Evolutionary conservation across 352 stramenopile genomes (phyloP).

Genomic region (Globisporangium apiculatum): DNA sequence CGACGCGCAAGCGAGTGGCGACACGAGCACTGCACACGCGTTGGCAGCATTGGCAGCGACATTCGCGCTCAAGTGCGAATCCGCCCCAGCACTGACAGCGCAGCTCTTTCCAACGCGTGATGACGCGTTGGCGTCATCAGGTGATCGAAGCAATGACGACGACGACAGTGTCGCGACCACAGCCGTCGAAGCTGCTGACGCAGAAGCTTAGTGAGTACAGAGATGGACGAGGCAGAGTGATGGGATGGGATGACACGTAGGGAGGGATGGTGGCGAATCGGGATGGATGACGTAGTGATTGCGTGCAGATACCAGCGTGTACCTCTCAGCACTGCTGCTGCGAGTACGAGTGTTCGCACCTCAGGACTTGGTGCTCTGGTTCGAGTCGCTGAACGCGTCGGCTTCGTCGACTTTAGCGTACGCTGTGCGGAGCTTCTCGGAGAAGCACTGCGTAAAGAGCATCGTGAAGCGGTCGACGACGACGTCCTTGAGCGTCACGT

Average conservation of each 20-base stretch:
- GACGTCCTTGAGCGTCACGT: slow-evolving; percentile 66
- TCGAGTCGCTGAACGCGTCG: slow-evolving; percentile 24
- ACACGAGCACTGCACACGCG: background rate
- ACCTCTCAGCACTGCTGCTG: background rate
- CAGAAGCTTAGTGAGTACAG: no score
- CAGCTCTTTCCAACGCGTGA: no score
- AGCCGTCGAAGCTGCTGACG: no score
- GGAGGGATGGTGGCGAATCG: no score
- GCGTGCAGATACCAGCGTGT: no score
- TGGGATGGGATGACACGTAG: no score
- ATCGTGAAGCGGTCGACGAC: slow-evolving; percentile 55
- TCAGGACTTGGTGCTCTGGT: slow-evolving; percentile 16
- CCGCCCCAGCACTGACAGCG: slow-evolving; percentile 7
- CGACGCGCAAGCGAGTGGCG: background rate
- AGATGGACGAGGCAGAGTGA: no score
- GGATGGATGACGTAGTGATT: no score
- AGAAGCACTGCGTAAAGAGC: slow-evolving; percentile 75
- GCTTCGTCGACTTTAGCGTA: slow-evolving; percentile 62
- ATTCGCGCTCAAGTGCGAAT: slow-evolving; percentile 50
- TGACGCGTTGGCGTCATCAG: no score
- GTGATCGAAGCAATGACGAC: no score
- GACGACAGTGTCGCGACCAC: no score
- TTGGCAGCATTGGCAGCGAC: slow-evolving; percentile 3
- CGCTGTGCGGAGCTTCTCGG: slow-evolving; percentile 44
- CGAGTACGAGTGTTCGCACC: background rate